phyloP scores from a whole-genome alignment of 2,329 filamentous ascomycete species.

The Emmonsiellopsis sp. region DNA sequence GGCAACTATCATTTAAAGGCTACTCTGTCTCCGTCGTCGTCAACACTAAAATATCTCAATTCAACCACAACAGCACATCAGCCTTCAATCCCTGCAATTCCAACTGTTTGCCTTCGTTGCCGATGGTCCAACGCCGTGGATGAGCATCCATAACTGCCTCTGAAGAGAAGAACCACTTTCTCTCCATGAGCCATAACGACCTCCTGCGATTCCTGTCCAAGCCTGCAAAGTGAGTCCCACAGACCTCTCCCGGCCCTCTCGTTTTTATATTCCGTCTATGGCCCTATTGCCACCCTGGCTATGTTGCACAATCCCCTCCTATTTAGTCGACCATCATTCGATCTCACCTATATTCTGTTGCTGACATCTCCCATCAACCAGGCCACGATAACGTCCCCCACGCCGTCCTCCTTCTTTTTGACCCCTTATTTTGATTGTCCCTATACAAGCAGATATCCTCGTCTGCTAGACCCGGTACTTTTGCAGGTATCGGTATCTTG shows the following conservation, averaged over 20 bases:
- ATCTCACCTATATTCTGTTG: neutral
- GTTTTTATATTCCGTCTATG: too few species aligned
- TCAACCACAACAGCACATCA: too few species aligned
- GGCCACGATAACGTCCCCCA: slow-evolving; percentile 2
- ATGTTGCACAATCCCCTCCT: neutral
- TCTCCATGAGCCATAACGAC: slow-evolving; percentile 85
- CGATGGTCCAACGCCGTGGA: slow-evolving; percentile 11
- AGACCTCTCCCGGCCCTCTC: slow-evolving; percentile 3
- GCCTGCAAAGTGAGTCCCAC: slow-evolving; percentile 69
- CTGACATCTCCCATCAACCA: neutral
- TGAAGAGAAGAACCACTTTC: slow-evolving; percentile 23
- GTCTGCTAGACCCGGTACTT: slow-evolving; percentile 82
- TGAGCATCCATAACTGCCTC: slow-evolving; percentile 9
- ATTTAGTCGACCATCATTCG: neutral
- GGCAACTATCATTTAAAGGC: too few species aligned
- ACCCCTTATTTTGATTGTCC: slow-evolving; percentile 12
- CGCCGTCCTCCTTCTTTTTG: slow-evolving; percentile 10
- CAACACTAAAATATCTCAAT: neutral
- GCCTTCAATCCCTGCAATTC: too few species aligned
- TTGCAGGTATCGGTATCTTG: slow-evolving; percentile 70
- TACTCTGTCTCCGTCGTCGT: too few species aligned
- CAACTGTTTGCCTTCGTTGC: neutral
- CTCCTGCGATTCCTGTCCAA: slow-evolving; percentile 89
- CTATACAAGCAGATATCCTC: slow-evolving; percentile 50
- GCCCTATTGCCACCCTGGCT: neutral